Base-by-base conservation (phyloP, 108 stramenopile species). In the Skeletonema costatum region DNA sequence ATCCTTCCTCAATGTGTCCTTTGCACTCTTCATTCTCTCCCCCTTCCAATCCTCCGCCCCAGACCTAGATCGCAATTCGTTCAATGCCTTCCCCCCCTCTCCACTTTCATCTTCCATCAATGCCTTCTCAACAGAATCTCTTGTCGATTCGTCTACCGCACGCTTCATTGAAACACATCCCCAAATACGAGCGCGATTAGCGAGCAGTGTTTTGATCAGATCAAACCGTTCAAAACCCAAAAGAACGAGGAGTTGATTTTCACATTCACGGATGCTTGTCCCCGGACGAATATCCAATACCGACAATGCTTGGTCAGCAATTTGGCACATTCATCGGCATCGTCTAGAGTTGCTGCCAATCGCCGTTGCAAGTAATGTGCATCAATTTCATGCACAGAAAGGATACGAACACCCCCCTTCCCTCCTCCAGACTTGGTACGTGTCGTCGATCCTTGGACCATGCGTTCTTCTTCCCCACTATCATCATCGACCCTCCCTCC, bases 221-320 rank as follows among this genome's bases (percentile, higher is more conserved):
- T 97, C 97, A 76, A 99, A 98, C 56, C 97, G 87, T 68, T 99
- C 98, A 77, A 95, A 97, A 32, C 94, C 97, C 71, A 99, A 87
- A 4, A 99, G 68, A 7, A 95, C 83, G 35, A 99, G 87, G 13
- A 99, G 95, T 53, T 89, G 87, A 79, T 98, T 99, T 82, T 99
- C 98, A 80, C 92, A 94, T 66, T 93, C 97, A 17, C 98, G 88
- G 19, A 94, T 78, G 30, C 73, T 78, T 31, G 74, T 74, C 12
- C 61, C 74, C 12, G 56, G 44, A 16, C 77, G 67, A 42, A 92
- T 82, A 77, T 92, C 90, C 64, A 97, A 73, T 11, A 87, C 83
- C 53, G 82, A 66, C 44, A 98, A 75, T 4, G 97, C 94, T 64
- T 97, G 84, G 33, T 86, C 92, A 3, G 97, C 97, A 19, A 98